Base-by-base conservation (phyloP, 805 yeast genomes). In the Torulaspora microellipsoides region DNA sequence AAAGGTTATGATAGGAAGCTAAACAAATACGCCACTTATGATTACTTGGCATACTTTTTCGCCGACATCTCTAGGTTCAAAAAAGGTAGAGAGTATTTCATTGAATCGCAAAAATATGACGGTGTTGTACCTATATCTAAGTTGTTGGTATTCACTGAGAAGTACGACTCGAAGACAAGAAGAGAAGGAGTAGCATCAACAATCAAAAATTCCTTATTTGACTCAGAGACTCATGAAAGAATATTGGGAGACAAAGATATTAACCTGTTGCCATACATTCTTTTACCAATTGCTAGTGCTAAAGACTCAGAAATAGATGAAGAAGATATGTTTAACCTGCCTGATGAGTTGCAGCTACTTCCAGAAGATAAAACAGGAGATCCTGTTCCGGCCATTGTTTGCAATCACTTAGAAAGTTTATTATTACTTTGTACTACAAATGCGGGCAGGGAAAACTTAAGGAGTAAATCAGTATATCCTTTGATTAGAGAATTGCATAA, bases 131-230 rank as follows among this genome's bases (percentile, higher is more conserved):
- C 96, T 29, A 65, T 88, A 15, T 79, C 89, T n/a, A 87, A 87
- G 60, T 65, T 89, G 23, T 70, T 86, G 47, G 93, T 81, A 0
- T 89, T 88, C 66, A 84, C 96, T 4, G 90, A 86, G 59, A 78
- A 81, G 56, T 84, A 81, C 52, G 90, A 84, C 58, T 73, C 86
- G 11, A 79, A 78, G 55, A 78, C 79, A 20, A 80, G 98, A 68
- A 77, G 98, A 66, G 90, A 85, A 60, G 97, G 96, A 58, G 90
- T 87, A 31, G 95, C 95, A 1, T 84, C 95, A 4, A 85, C 96
- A 1, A 85, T 93, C 54, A 91, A 93, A 63, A 91, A 91, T 65
- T 77, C 91, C 0, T 68, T 91, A 38, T 91, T 91, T 58, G 96
- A 90, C 59, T 71, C 85, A 1, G 77, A 80, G 32, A 65, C 77